Percentiles rank a stretch among this genome's conserved stretches.
Conservation (phyloP, 352 stramenopile species). For the Phytophthora sp. region DNA sequence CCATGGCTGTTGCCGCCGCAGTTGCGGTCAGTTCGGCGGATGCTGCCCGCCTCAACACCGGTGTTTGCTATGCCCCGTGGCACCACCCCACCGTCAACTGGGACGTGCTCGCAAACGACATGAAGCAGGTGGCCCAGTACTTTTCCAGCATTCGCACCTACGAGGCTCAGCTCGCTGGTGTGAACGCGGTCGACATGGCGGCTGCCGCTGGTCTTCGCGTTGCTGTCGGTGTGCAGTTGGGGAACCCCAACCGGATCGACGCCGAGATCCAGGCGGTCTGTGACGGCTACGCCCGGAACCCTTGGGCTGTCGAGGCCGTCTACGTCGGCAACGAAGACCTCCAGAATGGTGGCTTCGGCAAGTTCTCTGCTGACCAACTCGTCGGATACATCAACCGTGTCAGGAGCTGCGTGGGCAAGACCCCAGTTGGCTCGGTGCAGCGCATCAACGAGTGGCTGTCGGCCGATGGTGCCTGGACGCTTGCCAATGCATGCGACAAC, state of each 20-base stretch:
- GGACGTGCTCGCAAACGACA: conserved; percentile 43
- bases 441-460: conserved; percentile 68
- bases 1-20: conserved; percentile 3
- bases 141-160: conserved; percentile 71
- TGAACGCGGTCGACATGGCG: conserved; percentile 58
- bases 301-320: conserved; percentile 53
- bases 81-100: conserved; percentile 47
- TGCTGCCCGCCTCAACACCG: conserved; percentile 11
- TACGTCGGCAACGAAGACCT: conserved; percentile 82
- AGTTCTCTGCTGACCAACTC: conserved; percentile 41
- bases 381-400: conserved; percentile 53
- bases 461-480: conserved; percentile 22
- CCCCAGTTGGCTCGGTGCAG: conserved; percentile 69
- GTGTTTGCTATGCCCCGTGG: conserved; percentile 68
- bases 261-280: conserved; percentile 65
- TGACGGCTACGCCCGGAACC: conserved; percentile 39
- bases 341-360: conserved; percentile 46
- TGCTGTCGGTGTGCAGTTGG: conserved; percentile 62
- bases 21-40: conserved; percentile 10
- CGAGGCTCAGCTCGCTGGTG: conserved; percentile 49
- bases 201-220: conserved; percentile 53
- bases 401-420: conserved; percentile 46
- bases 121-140: conserved; percentile 41
- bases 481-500: conserved; percentile 39
- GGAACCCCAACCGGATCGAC: conserved; percentile 40